phyloP scores from a whole-genome alignment of 768 basidiomycete species.

The Rhizopogon vinicolor region DNA sequence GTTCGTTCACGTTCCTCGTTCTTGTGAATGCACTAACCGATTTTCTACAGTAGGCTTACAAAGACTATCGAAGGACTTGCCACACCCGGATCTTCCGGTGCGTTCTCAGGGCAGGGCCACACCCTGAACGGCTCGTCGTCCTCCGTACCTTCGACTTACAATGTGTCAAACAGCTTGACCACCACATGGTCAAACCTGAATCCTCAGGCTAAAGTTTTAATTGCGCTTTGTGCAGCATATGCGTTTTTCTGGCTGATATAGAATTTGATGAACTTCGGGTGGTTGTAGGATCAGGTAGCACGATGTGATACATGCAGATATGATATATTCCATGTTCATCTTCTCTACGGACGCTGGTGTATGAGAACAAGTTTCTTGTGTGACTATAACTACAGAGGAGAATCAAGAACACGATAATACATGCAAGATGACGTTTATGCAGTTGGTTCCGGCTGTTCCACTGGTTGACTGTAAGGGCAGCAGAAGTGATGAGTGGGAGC shows the following conservation, averaged over 20 bases:
- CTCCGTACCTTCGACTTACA: constrained; percentile 29
- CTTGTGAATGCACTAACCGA: constrained; percentile 2
- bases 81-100: constrained; percentile 30
- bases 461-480: background rate
- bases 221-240: constrained; percentile 63
- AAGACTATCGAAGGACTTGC: no score
- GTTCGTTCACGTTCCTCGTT: constrained; percentile 35
- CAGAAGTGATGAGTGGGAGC: background rate
- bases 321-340: background rate
- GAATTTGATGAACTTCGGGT: background rate
- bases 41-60: constrained; percentile 48
- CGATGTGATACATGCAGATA: background rate
- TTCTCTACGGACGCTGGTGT: background rate
- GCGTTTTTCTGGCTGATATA: constrained; percentile 45
- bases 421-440: background rate
- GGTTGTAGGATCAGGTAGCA: background rate
- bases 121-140: constrained; percentile 39
- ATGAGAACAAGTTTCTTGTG: background rate
- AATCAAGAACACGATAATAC: background rate
- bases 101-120: constrained; percentile 71
- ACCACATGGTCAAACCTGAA: constrained; percentile 47
- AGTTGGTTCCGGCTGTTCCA: background rate
- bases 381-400: background rate
- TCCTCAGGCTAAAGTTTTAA: constrained; percentile 62
- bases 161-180: constrained; percentile 28